These are phyloP conservation scores for Scorias spongiosa DNA, from an alignment of 2,329 filamentous ascomycete genomes.

Conservation along the genomic window DNA sequence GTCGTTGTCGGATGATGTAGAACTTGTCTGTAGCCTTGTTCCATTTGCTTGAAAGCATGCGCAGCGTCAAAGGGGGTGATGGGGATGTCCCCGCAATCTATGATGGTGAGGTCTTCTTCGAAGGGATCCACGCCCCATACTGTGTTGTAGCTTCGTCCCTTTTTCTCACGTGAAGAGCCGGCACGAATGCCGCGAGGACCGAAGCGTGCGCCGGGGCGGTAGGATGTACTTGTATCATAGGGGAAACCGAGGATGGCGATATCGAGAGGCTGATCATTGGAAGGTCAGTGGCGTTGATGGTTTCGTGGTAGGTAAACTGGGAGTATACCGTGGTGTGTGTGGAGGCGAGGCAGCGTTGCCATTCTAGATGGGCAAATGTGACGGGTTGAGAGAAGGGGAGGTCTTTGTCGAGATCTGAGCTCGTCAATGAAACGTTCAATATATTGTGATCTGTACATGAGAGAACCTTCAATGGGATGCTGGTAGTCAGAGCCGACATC, in stretches of 20 bases:
- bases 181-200: slow-evolving; percentile 64
- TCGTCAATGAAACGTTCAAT: too few species aligned
- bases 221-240: slow-evolving; percentile 76
- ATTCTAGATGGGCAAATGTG: too few species aligned
- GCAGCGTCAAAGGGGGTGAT: slow-evolving; percentile 76
- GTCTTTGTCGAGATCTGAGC: too few species aligned
- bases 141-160: slow-evolving; percentile 75
- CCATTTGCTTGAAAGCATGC: slow-evolving; percentile 70
- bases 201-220: slow-evolving; percentile 69
- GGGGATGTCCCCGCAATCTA: slow-evolving; percentile 74
- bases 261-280: slow-evolving; percentile 28
- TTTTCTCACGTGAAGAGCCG: slow-evolving; percentile 37
- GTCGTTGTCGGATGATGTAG: slow-evolving; percentile 57
- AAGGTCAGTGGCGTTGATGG: too few species aligned
- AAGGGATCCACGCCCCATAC: slow-evolving; percentile 67
- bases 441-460: too few species aligned
- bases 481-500: too few species aligned
- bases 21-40: slow-evolving; percentile 66
- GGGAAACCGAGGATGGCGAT: slow-evolving; percentile 77
- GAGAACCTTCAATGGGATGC: too few species aligned
- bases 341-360: too few species aligned
- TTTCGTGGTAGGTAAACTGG: too few species aligned
- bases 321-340: too few species aligned
- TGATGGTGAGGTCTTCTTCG: slow-evolving; percentile 61
- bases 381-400: too few species aligned